A percentile compares a stretch with the other conserved stretches of the same genome.
Conservation (phyloP, 2,329 filamentous ascomycete genomes). For the Gaeumannomyces tritici region DNA sequence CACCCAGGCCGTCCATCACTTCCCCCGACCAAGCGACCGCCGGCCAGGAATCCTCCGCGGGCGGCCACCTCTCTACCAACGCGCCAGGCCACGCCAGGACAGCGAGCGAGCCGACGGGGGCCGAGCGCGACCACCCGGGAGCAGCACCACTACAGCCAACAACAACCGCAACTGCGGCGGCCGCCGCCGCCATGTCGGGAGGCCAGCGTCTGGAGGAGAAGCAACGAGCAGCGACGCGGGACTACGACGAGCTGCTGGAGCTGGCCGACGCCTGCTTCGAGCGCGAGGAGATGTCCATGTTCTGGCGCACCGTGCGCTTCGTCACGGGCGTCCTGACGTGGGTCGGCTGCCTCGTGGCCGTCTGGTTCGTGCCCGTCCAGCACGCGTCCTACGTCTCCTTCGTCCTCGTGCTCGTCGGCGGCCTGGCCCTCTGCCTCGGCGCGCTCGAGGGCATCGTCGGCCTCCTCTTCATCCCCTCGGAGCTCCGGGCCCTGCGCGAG, state of each 20-base stretch:
- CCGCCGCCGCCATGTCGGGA: background rate
- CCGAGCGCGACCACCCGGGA: background rate
- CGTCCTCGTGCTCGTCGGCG: slow-evolving; percentile 68
- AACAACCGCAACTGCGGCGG: no score
- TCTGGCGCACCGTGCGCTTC: slow-evolving; percentile 67
- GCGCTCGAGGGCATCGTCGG: slow-evolving; percentile 79
- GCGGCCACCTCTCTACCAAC: background rate
- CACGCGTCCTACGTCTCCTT: slow-evolving; percentile 63
- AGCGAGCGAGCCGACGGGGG: background rate
- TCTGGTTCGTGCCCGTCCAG: slow-evolving; percentile 69
- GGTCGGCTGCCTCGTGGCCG: slow-evolving; percentile 65
- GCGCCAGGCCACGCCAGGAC: slow-evolving; percentile 5
- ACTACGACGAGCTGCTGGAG: slow-evolving; percentile 58
- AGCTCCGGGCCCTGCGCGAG: slow-evolving; percentile 75
- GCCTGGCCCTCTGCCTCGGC: slow-evolving; percentile 66
- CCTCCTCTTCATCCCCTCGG: slow-evolving; percentile 74
- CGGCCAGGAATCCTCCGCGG: slow-evolving; percentile 10
- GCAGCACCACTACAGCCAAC: no score
- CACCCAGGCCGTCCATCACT: slow-evolving; percentile 13
- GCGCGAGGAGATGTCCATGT: slow-evolving; percentile 64
- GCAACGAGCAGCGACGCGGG: slow-evolving; percentile 10
- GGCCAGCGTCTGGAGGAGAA: background rate
- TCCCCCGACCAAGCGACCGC: slow-evolving; percentile 8
- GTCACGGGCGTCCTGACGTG: slow-evolving; percentile 54
- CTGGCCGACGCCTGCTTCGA: slow-evolving; percentile 58